Evolutionary conservation across 2,329 filamentous ascomycete species (phyloP), one percentile per base, ranked within the genome.

Genomic region (Exserohilum turcica): DNA sequence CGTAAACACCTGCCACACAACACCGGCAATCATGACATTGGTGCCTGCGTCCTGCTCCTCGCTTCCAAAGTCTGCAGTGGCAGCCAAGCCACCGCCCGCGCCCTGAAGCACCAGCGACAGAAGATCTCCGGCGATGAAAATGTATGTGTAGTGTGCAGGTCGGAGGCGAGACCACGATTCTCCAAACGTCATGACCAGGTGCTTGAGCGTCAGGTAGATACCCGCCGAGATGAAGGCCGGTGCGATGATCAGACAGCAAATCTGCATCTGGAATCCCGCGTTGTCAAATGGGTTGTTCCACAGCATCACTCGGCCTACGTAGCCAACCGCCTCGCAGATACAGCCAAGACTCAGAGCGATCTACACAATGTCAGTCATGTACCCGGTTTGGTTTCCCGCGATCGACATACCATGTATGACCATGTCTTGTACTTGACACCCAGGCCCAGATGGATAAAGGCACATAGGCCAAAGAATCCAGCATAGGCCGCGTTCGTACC

Each of bases 71-170:
- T 78, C 72, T 1, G 80, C 80, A 0, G 79, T 78, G 0, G 84
- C 82, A 1, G 85, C 82, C 39, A 85, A 74, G 43, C 79, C 84
- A 51, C 84, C 84, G 10, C 84, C 84, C 6, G 77, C 77, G 4
- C 82, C 83, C 67, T 87, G 84, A 4, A 86, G 71, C 10, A 83
- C 58, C n/a, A 87, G 78, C n/a, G 80, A 82, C 47, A 83, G 61
- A 36, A 86, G 59, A 59, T 87, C 85, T 62, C 81, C 84, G n/a
- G 74, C 65, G 58, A 86, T 82, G 71, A 87, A 87, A 54, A 86
- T 79, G 68, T 80, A 80, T 9, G 84, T 84, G 67, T 85, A 86
- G 46, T 78, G 68, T 5, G 56, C 60, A 0, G 72, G 66, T 6
- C 56, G 55, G 3, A 76, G 57, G 19, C 67, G 56, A 1, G 68